phyloP scores from a whole-genome alignment of 495 filamentous ascomycete genomes.

The Gamarada debralockiae region DNA sequence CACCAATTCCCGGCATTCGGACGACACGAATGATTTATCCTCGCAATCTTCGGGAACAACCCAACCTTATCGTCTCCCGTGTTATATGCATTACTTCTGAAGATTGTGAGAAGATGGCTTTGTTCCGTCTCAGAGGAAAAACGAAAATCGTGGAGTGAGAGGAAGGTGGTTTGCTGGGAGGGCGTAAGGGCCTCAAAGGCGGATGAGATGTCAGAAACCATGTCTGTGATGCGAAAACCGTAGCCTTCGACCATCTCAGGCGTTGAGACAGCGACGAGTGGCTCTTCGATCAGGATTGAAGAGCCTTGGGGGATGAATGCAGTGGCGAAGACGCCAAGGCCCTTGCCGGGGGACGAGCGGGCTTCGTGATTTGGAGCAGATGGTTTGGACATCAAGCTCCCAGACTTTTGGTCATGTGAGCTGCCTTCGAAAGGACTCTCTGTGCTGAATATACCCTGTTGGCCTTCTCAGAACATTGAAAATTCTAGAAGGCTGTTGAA shows the following conservation, averaged over 20 bases:
- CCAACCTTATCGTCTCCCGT: conserved; percentile 10
- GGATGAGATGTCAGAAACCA: conserved; percentile 7
- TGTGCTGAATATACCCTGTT: no score
- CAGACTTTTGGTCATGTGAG: no score
- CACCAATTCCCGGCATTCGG: conserved; percentile 32
- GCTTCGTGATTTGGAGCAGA: neutral
- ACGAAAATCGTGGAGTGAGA: conserved; percentile 16
- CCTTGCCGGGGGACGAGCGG: conserved; percentile 20
- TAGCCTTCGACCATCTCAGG: conserved; percentile 13
- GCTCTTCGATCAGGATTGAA: conserved; percentile 19
- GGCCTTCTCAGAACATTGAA: no score
- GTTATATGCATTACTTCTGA: conserved; percentile 21
- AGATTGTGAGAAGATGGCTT: conserved; percentile 13
- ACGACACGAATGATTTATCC: conserved; percentile 36
- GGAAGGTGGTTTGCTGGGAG: conserved; percentile 8
- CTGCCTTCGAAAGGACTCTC: no score
- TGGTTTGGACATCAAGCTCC: no score
- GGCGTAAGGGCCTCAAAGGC: conserved; percentile 1
- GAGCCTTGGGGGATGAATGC: conserved; percentile 23
- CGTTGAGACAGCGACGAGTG: conserved; percentile 17
- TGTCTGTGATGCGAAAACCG: conserved; percentile 14
- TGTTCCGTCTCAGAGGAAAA: conserved; percentile 3
- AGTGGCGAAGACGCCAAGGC: conserved; percentile 32
- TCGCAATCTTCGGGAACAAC: conserved; percentile 30
- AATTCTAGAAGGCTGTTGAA: no score